phyloP scores from a whole-genome alignment of 1,284 basidiomycete genomes.

The Ganoderma boninense region DNA sequence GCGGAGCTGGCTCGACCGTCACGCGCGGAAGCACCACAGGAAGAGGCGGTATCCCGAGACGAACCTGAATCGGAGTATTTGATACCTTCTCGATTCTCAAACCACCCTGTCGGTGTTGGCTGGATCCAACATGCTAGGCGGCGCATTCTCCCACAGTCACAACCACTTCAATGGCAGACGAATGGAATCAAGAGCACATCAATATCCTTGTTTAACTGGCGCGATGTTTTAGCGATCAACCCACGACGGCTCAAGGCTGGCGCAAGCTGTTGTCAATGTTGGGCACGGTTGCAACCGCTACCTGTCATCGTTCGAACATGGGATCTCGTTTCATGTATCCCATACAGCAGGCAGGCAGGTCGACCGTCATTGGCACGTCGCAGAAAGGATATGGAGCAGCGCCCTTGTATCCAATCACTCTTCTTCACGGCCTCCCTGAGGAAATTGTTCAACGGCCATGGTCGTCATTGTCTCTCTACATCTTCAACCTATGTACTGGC shows the following conservation, averaged over 20 bases:
- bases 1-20: slow-evolving; percentile 18
- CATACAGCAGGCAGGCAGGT: background rate
- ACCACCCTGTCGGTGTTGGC: background rate
- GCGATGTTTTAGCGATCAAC: background rate
- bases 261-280: background rate
- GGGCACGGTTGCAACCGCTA: background rate
- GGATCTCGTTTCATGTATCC: background rate
- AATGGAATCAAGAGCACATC: background rate
- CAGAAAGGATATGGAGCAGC: background rate
- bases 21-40: slow-evolving; percentile 19
- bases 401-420: background rate
- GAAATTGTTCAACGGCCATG: no score
- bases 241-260: background rate
- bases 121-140: background rate
- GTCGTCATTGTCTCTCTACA: no score
- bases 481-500: no score
- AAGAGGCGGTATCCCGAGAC: slow-evolving; percentile 1
- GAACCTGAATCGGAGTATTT: background rate
- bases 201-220: background rate
- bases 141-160: background rate
- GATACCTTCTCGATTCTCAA: background rate
- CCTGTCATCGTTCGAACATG: background rate
- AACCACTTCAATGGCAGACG: background rate
- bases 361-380: background rate
- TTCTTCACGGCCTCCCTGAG: background rate